Evolutionary conservation across 768 basidiomycete species (phyloP).

Genomic region (Strobilomyces dryophilus): DNA sequence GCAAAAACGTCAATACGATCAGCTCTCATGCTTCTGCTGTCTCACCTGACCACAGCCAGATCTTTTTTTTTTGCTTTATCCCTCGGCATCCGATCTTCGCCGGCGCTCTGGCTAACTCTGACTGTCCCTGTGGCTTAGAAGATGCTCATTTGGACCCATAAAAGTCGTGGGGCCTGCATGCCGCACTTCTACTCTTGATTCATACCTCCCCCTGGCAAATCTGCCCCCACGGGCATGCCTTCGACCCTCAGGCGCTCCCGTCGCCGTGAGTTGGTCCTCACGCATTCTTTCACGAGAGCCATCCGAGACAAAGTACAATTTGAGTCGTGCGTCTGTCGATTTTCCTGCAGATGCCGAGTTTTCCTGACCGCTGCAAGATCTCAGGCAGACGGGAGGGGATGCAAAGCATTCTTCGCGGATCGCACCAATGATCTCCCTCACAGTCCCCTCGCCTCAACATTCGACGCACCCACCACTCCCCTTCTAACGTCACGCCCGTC

Average conservation of each 20-base stretch:
- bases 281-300: conserved; percentile 47
- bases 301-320: conserved; percentile 40
- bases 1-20: neutral
- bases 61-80: conserved; percentile 7
- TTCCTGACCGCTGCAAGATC: conserved; percentile 13
- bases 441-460: conserved; percentile 13
- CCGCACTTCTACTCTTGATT: conserved; percentile 3
- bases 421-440: conserved; percentile 19
- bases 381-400: conserved; percentile 18
- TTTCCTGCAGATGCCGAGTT: neutral
- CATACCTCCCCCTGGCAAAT: conserved; percentile 8
- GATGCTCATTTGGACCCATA: conserved; percentile 23
- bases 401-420: conserved; percentile 17
- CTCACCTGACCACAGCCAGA: conserved; percentile 8
- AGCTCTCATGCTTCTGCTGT: conserved; percentile 5
- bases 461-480: conserved; percentile 14
- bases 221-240: conserved; percentile 32
- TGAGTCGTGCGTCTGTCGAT: conserved; percentile 27
- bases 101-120: conserved; percentile 10
- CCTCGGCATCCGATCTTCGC: conserved; percentile 14
- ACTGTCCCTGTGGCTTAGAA: conserved; percentile 29
- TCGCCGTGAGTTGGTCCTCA: conserved; percentile 44
- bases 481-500: conserved; percentile 23
- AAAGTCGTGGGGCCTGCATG: conserved; percentile 22
- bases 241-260: conserved; percentile 44